Percentiles rank a stretch among this genome's conserved stretches.
Evolutionary conservation across 2,329 filamentous ascomycete genomes (phyloP).

Genomic region (Colletotrichum gloeosporioides): DNA sequence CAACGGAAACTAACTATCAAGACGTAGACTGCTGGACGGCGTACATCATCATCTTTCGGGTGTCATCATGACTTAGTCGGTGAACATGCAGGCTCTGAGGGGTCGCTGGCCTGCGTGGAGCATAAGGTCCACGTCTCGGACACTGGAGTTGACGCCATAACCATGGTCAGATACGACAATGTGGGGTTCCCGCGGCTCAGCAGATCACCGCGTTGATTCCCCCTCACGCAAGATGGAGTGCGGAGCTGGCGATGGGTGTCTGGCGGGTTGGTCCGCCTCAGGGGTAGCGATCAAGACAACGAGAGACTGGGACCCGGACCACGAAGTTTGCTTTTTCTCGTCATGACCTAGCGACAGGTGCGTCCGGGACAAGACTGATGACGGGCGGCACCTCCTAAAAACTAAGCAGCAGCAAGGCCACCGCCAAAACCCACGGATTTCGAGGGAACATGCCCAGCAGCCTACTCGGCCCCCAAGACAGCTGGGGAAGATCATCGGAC

Average conservation of each 20-base stretch:
- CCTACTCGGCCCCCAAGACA: not conserved
- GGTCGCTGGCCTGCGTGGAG: not conserved
- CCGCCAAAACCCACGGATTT: not conserved
- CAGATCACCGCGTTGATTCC: not conserved
- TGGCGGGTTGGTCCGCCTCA: not conserved
- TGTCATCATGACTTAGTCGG: not conserved
- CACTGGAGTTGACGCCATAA: not conserved
- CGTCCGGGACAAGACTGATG: not conserved
- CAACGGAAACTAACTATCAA: not conserved
- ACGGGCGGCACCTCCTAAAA: not conserved
- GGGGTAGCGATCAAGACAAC: not conserved
- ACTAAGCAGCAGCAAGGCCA: not conserved
- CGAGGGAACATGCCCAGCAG: not conserved
- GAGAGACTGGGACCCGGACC: not conserved
- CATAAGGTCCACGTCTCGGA: not conserved
- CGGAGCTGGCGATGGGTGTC: conserved; percentile 2
- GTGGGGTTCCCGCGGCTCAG: conserved; percentile 3
- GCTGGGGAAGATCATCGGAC: conserved; percentile 9
- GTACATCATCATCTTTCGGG: not conserved
- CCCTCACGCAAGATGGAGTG: conserved; percentile 1
- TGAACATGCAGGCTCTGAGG: not conserved
- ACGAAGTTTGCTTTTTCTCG: not conserved
- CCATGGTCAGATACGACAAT: not conserved
- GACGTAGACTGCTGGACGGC: not conserved
- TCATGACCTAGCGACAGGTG: not conserved